Percentiles rank a stretch among this genome's conserved stretches.
Conservation (phyloP, 1,139 yeast genomes). For the Nakaseomyces kungkrabaensis region DNA sequence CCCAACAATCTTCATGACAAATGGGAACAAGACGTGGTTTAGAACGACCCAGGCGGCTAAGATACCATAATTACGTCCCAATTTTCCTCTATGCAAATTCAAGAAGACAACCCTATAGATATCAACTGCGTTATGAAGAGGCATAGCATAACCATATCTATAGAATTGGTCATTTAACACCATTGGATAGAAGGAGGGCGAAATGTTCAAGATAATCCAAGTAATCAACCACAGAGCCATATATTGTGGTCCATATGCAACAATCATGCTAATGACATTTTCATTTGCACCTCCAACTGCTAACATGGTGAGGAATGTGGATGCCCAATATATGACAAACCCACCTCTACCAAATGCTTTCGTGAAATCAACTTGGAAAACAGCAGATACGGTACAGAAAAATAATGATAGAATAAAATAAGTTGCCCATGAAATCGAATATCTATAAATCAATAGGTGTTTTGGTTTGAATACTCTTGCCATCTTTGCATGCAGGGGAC, state of each 20-base stretch:
- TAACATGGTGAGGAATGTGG: slow-evolving; percentile 46
- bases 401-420: slow-evolving; percentile 45
- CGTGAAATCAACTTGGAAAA: slow-evolving; percentile 46
- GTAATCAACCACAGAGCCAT: slow-evolving; percentile 52
- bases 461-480: slow-evolving; percentile 36
- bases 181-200: slow-evolving; percentile 55
- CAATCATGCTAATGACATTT: slow-evolving; percentile 39
- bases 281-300: slow-evolving; percentile 59
- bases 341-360: slow-evolving; percentile 49
- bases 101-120: slow-evolving; percentile 47
- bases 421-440: slow-evolving; percentile 38
- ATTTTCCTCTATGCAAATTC: slow-evolving; percentile 43
- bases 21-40: slow-evolving; percentile 37
- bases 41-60: slow-evolving; percentile 47
- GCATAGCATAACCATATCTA: slow-evolving; percentile 55
- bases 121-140: slow-evolving; percentile 49
- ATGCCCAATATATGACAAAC: slow-evolving; percentile 54
- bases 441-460: slow-evolving; percentile 43
- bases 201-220: slow-evolving; percentile 48
- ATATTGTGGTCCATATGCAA: slow-evolving; percentile 37
- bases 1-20: slow-evolving; percentile 31
- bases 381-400: slow-evolving; percentile 47
- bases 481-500: slow-evolving; percentile 42
- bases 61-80: slow-evolving; percentile 50
- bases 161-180: slow-evolving; percentile 43